These are phyloP conservation scores for Raphanus raphanistrum DNA, from an alignment of 345 rosid species.

Conservation along the genomic window DNA sequence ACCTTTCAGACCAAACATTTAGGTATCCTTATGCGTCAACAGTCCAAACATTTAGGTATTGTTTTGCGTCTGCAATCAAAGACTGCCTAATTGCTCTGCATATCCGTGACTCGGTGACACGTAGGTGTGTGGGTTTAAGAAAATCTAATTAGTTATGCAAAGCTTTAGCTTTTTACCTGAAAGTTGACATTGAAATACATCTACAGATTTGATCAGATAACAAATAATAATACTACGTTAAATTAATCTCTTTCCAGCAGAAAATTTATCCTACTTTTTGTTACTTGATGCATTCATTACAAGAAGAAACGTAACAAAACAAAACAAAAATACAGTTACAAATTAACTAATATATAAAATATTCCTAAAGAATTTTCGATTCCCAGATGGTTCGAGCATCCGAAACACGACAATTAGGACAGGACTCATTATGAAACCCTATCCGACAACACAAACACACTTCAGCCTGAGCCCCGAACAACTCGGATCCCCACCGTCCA, in stretches of 20 bases:
- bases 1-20: slow-evolving; percentile 23
- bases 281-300: slow-evolving; percentile 18
- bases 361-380: slow-evolving; percentile 26
- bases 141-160: slow-evolving; percentile 5
- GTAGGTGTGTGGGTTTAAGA: neutral
- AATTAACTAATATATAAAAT: neutral
- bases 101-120: slow-evolving; percentile 19
- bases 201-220: neutral
- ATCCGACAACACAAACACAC: slow-evolving; percentile 43
- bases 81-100: slow-evolving; percentile 9
- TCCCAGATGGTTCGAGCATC: slow-evolving; percentile 35
- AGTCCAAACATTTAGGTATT: slow-evolving; percentile 9
- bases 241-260: neutral
- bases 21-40: slow-evolving; percentile 24
- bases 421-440: slow-evolving; percentile 35
- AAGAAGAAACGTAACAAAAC: neutral
- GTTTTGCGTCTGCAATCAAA: slow-evolving; percentile 19
- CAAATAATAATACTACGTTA: neutral
- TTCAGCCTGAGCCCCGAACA: neutral
- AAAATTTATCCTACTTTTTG: slow-evolving; percentile 4
- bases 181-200: slow-evolving; percentile 2
- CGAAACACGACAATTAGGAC: slow-evolving; percentile 35
- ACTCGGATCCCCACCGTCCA: slow-evolving; percentile 28
- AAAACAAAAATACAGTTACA: neutral
- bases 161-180: slow-evolving; percentile 3